Conservation (phyloP, 2,329 filamentous ascomycete species). For the Elsinoe australis region DNA sequence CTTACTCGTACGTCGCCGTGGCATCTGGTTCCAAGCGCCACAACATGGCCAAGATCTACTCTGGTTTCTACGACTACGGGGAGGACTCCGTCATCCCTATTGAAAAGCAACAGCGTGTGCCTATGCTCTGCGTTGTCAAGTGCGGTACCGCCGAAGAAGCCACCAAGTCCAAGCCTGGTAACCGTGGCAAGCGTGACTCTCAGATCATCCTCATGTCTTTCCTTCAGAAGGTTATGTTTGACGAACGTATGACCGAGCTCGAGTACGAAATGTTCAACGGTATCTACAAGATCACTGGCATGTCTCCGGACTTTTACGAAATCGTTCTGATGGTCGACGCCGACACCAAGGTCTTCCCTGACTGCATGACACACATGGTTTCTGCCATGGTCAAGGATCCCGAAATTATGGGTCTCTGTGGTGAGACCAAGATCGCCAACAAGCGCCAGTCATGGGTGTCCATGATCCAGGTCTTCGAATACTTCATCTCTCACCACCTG, state of each 20-base stretch:
- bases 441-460: conserved; percentile 92
- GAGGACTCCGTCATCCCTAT: conserved; percentile 65
- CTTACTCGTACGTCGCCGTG: conserved; percentile 94
- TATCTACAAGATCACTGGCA: conserved; percentile 96
- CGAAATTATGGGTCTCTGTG: conserved; percentile 97
- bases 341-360: conserved; percentile 97
- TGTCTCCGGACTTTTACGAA: conserved; percentile 96
- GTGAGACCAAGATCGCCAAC: conserved; percentile 99
- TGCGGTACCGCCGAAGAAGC: conserved; percentile 87
- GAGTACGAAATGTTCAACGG: conserved; percentile 99
- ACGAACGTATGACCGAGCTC: conserved; percentile 98
- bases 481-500: conserved; percentile 97
- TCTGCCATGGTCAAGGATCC: conserved; percentile 99
- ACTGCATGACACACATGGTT: conserved; percentile 97
- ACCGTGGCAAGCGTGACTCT: conserved; percentile 96
- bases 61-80: conserved; percentile 97
- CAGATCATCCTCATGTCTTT: conserved; percentile 99
- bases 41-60: conserved; percentile 99
- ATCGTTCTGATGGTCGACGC: conserved; percentile 98
- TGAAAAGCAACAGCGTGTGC: conserved; percentile 91
- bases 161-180: conserved; percentile 77
- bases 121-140: conserved; percentile 95
- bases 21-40: conserved; percentile 93
- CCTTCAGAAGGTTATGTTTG: conserved; percentile 99
- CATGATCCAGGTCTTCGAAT: conserved; percentile 98